phyloP scores from a whole-genome alignment of 805 yeast genomes.

The Maudiozyma turicensis region DNA sequence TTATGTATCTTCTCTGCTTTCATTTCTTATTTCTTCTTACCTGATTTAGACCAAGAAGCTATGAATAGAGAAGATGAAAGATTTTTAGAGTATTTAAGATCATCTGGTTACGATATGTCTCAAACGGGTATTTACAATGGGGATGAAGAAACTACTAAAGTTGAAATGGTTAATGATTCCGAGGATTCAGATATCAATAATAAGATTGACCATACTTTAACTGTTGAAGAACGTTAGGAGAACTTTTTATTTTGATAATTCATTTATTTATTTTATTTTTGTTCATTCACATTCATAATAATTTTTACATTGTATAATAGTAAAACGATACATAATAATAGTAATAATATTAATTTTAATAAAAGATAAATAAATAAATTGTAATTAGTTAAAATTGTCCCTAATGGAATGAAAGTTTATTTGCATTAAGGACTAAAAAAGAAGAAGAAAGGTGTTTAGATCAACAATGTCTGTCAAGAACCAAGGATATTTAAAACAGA shows the following conservation, averaged over 20 bases:
- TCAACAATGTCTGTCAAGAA: too few relatives aligned
- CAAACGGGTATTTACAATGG: not conserved
- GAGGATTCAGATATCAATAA: not conserved
- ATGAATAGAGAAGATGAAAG: conserved; percentile 66
- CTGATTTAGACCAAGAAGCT: conserved; percentile 76
- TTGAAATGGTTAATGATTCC: not conserved
- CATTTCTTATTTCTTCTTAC: conserved; percentile 61
- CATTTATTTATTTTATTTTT: not conserved
- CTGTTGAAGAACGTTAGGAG: not conserved
- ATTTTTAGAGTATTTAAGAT: conserved; percentile 57
- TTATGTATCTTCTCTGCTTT: conserved; percentile 65
- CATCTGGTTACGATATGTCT: conserved; percentile 6
- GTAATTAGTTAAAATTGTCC: too few relatives aligned
- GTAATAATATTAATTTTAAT: too few relatives aligned
- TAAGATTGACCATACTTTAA: not conserved
- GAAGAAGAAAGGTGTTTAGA: too few relatives aligned
- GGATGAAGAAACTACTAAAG: not conserved
- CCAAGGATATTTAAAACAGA: too few relatives aligned
- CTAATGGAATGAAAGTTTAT: too few relatives aligned
- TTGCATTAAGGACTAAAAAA: too few relatives aligned
- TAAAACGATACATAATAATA: too few relatives aligned
- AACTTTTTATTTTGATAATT: not conserved
- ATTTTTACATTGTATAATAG: too few relatives aligned
- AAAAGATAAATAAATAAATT: too few relatives aligned
- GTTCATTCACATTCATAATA: not conserved